Evolutionary conservation across 306 rosid species (phyloP).

Genomic region (Casuarina equisetifolia): DNA sequence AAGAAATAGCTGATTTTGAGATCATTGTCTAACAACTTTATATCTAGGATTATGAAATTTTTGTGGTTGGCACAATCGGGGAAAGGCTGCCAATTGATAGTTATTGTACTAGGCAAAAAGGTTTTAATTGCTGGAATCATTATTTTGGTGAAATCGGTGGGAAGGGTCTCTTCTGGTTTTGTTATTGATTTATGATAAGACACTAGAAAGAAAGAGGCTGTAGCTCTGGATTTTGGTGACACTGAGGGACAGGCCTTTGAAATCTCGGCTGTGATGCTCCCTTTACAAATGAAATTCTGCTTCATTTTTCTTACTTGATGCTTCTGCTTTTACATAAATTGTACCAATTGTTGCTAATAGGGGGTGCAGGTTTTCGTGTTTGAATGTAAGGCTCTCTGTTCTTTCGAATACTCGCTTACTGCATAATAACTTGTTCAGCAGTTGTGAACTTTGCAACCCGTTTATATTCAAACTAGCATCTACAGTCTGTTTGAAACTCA

Average conservation of each 20-base stretch:
- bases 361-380: background rate
- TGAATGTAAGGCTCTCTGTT: background rate
- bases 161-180: constrained; percentile 30
- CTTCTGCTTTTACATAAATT: background rate
- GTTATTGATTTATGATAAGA: constrained; percentile 17
- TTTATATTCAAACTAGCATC: constrained; percentile 11
- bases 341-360: background rate
- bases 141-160: constrained; percentile 19
- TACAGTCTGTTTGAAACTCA: constrained; percentile 6
- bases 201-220: constrained; percentile 17
- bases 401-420: constrained; percentile 1
- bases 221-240: constrained; percentile 15
- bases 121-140: constrained; percentile 12
- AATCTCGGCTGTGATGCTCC: constrained; percentile 14
- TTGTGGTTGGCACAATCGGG: constrained; percentile 12
- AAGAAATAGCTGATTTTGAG: constrained; percentile 29
- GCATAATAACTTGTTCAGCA: constrained; percentile 5
- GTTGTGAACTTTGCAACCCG: background rate
- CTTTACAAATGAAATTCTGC: background rate
- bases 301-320: background rate
- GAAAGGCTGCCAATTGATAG: constrained; percentile 5
- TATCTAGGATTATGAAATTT: constrained; percentile 26
- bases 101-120: constrained; percentile 19
- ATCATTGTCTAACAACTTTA: constrained; percentile 30
- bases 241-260: constrained; percentile 24